phyloP scores from a whole-genome alignment of 805 yeast species.

The Pichia membranifaciens region DNA sequence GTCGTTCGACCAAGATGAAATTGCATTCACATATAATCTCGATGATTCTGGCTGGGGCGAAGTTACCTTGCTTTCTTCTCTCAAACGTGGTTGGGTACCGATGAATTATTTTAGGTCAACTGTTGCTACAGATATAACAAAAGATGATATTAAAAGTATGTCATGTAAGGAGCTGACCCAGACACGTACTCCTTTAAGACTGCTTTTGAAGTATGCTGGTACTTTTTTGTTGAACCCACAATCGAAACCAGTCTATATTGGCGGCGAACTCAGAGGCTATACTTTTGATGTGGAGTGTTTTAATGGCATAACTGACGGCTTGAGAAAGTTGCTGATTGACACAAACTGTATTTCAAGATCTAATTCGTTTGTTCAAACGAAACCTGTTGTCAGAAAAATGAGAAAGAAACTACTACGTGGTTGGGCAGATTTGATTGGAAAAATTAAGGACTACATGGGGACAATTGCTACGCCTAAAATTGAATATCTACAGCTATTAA shows the following conservation, averaged over 20 bases:
- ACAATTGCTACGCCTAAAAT: slow-evolving; percentile 54
- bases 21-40: slow-evolving; percentile 71
- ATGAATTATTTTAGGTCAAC: slow-evolving; percentile 63
- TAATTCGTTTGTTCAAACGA: slow-evolving; percentile 58
- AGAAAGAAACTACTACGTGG: slow-evolving; percentile 69
- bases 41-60: slow-evolving; percentile 89
- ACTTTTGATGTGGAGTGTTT: slow-evolving; percentile 54
- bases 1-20: slow-evolving; percentile 61
- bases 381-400: slow-evolving; percentile 54
- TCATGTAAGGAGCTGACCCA: slow-evolving; percentile 28
- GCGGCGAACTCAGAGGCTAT: slow-evolving; percentile 32
- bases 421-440: slow-evolving; percentile 74
- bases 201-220: slow-evolving; percentile 57
- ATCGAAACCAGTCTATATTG: slow-evolving; percentile 36
- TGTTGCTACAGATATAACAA: slow-evolving; percentile 19
- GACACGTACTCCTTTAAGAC: slow-evolving; percentile 47
- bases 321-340: slow-evolving; percentile 52
- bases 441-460: slow-evolving; percentile 68
- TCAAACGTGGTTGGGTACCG: slow-evolving; percentile 79
- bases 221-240: slow-evolving; percentile 61
- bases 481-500: slow-evolving; percentile 55
- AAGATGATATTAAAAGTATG: slow-evolving; percentile 12
- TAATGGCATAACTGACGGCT: slow-evolving; percentile 70
- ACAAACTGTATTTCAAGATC: slow-evolving; percentile 75
- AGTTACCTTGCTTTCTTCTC: slow-evolving; percentile 59